Evolutionary conservation across 2,329 filamentous ascomycete genomes (phyloP).

Genomic region (Elsinoe batatas): DNA sequence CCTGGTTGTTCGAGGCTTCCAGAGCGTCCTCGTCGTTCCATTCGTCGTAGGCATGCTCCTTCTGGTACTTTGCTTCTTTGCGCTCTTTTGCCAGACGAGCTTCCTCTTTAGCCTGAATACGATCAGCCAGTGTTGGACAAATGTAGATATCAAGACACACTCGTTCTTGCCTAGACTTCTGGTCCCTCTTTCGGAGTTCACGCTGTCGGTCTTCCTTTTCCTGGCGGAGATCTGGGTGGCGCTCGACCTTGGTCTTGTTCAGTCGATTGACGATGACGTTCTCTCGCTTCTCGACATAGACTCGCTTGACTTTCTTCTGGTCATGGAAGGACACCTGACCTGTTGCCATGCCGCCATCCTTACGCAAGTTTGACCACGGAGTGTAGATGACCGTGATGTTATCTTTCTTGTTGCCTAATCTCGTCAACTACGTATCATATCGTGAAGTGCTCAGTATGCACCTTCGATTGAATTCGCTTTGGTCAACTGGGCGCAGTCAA

Average conservation of each 20-base stretch:
- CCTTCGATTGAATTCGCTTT: conserved; percentile 99
- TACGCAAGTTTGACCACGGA: conserved; percentile 91
- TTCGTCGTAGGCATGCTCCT: conserved; percentile 96
- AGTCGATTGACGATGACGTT: conserved; percentile 93
- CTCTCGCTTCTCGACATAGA: conserved; percentile 70
- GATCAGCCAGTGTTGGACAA: neutral
- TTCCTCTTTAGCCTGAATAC: conserved; percentile 60
- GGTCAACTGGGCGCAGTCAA: conserved; percentile 90
- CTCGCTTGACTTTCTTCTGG: conserved; percentile 68
- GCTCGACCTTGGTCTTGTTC: conserved; percentile 91
- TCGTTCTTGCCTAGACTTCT: conserved; percentile 50
- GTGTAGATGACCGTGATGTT: conserved; percentile 96
- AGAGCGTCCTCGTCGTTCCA: conserved; percentile 77
- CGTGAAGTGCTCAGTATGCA: conserved; percentile 25
- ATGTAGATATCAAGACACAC: conserved; percentile 42
- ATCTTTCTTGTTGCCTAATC: conserved; percentile 88
- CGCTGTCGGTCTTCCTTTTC: conserved; percentile 71
- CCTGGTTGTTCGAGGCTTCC: conserved; percentile 71
- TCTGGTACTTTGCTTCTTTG: conserved; percentile 84
- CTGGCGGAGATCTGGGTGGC: conserved; percentile 69
- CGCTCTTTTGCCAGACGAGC: conserved; percentile 64
- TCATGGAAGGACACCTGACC: conserved; percentile 96
- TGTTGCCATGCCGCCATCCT: conserved; percentile 89
- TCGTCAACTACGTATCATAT: neutral
- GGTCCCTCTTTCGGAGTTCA: conserved; percentile 62